Conservation (phyloP, 345 rosid genomes). For the Moricandia moricandioides region DNA sequence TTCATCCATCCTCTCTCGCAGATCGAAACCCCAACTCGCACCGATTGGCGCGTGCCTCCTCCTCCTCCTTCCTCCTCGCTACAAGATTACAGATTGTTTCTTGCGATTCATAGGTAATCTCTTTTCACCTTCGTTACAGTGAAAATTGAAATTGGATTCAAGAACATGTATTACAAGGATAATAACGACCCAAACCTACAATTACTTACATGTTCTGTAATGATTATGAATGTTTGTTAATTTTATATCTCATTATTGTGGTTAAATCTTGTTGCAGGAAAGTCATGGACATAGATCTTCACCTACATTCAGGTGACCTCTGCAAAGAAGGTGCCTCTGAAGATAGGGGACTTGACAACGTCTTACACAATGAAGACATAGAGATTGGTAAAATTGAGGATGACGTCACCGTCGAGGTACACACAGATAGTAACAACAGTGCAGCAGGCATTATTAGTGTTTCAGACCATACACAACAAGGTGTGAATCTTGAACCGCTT, state of each 20-base stretch:
- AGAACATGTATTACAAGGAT: no score
- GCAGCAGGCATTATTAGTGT: conserved; percentile 31
- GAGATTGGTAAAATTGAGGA: conserved; percentile 39
- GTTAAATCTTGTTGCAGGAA: background rate
- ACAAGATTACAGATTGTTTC: background rate
- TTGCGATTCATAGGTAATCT: conserved; percentile 1
- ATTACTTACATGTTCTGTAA: no score
- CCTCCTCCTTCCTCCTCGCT: conserved; percentile 1
- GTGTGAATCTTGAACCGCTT: conserved; percentile 53
- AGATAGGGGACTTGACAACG: conserved; percentile 46
- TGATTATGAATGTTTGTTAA: background rate
- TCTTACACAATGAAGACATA: conserved; percentile 39
- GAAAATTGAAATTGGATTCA: background rate
- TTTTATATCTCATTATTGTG: background rate
- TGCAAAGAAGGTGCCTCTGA: conserved; percentile 52
- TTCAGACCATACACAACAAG: conserved; percentile 33
- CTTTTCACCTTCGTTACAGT: background rate
- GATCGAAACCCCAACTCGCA: conserved; percentile 42
- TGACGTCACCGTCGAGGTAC: conserved; percentile 40
- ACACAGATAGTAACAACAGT: conserved; percentile 31
- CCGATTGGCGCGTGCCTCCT: conserved; percentile 35
- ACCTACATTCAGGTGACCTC: conserved; percentile 66
- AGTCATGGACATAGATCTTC: conserved; percentile 64
- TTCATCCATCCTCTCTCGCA: background rate
- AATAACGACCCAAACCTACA: no score